These are phyloP conservation scores for Aspergillus transmontanensis DNA, from an alignment of 2,329 filamentous ascomycete species.

Conservation along the genomic window DNA sequence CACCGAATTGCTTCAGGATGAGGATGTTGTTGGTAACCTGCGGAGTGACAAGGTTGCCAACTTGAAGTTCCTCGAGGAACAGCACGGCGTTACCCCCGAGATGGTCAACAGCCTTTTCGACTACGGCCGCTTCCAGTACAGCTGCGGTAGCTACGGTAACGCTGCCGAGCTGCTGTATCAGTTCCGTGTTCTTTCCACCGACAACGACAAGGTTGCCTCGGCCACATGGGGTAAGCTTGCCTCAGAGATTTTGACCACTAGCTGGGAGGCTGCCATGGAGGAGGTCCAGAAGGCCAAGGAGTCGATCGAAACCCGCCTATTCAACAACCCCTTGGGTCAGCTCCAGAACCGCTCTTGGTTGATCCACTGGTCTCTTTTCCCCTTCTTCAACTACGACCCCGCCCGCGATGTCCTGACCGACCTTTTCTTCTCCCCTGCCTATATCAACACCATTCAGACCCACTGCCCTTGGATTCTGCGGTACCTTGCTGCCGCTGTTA, in stretches of 20 bases:
- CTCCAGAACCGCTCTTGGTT: conserved; percentile 96
- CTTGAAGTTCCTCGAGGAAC: conserved; percentile 96
- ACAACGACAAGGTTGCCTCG: conserved; percentile 94
- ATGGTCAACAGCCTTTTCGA: conserved; percentile 97
- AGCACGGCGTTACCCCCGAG: conserved; percentile 89
- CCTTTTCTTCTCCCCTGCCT: conserved; percentile 93
- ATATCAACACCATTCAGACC: conserved; percentile 99
- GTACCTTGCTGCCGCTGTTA: conserved; percentile 91
- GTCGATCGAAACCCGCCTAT: conserved; percentile 88
- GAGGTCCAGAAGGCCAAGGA: conserved; percentile 90
- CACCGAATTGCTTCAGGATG: conserved; percentile 79
- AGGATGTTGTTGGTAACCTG: conserved; percentile 87
- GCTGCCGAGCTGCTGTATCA: conserved; percentile 94
- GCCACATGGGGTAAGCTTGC: conserved; percentile 98
- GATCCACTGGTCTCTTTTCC: conserved; percentile 98
- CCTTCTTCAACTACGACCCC: conserved; percentile 95
- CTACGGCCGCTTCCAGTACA: conserved; percentile 96
- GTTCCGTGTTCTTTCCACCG: conserved; percentile 96
- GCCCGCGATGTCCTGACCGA: conserved; percentile 90
- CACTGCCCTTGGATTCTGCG: conserved; percentile 94
- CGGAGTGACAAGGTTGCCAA: conserved; percentile 98
- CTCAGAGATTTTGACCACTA: conserved; percentile 89
- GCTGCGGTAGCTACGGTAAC: conserved; percentile 88
- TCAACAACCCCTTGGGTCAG: conserved; percentile 94
- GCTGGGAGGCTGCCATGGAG: conserved; percentile 93